Evolutionary conservation across 129 eudicot species (phyloP).

Genomic region (Centella asiatica): DNA sequence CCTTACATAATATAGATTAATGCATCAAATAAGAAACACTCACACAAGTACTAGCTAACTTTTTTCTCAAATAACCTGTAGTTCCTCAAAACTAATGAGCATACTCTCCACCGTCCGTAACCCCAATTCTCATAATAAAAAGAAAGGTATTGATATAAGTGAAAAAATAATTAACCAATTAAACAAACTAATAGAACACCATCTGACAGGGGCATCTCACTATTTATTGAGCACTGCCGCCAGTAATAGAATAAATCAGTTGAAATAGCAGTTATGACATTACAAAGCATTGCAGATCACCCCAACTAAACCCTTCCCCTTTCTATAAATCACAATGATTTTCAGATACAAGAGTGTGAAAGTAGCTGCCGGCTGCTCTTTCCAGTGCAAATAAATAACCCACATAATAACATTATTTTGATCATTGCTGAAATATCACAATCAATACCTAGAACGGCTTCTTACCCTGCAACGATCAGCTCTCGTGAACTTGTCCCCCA

Average conservation of each 20-base stretch:
- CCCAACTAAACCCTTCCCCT: background rate
- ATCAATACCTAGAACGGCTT: constrained; percentile 64
- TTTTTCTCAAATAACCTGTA: too few relatives aligned
- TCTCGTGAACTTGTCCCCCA: constrained; percentile 4
- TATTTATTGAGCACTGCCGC: background rate
- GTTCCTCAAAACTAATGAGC: too few relatives aligned
- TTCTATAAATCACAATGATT: background rate
- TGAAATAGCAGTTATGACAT: background rate
- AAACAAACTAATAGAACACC: background rate
- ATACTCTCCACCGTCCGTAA: background rate
- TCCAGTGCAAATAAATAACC: background rate
- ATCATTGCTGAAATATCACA: constrained; percentile 5
- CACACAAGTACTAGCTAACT: too few relatives aligned
- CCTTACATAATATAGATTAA: too few relatives aligned
- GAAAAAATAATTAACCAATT: background rate
- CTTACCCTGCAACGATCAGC: constrained; percentile 43
- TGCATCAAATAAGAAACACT: too few relatives aligned
- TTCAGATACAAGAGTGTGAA: background rate
- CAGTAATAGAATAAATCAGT: background rate
- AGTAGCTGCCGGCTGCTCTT: background rate
- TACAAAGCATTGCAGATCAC: background rate
- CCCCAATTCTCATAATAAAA: background rate
- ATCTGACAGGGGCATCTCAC: background rate
- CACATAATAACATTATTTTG: too few relatives aligned
- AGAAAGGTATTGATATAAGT: too few relatives aligned